These are phyloP conservation scores for Solanum sejunctum DNA, from an alignment of 257 asterid species.

Conservation along the genomic window DNA sequence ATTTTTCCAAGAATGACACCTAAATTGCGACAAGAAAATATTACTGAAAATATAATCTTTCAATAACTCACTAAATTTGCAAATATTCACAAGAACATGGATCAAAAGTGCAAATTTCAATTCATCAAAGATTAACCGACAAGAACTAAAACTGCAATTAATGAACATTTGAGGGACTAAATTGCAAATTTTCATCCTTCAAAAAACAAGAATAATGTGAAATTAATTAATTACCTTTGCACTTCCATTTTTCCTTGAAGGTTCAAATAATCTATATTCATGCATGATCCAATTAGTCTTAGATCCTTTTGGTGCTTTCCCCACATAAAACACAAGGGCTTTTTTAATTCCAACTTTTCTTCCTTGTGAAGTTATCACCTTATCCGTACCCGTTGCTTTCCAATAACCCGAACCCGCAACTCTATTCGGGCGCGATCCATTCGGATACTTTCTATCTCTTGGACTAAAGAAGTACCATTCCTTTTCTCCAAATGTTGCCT, in stretches of 20 bases:
- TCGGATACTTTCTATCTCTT: constrained; percentile 75
- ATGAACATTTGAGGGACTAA: background rate
- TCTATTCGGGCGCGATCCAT: constrained; percentile 79
- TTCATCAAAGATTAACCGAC: background rate
- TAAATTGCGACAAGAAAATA: too few relatives aligned
- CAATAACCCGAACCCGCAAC: constrained; percentile 88
- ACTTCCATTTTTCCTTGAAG: constrained; percentile 39
- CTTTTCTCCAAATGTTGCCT: constrained; percentile 73
- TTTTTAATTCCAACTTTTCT: constrained; percentile 77
- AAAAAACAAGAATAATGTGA: too few relatives aligned
- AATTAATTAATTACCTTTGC: constrained; percentile 23
- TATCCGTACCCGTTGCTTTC: constrained; percentile 92
- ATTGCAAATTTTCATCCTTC: background rate
- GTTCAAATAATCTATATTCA: constrained; percentile 53
- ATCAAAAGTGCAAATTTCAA: background rate
- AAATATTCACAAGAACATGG: background rate
- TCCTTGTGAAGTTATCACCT: constrained; percentile 46
- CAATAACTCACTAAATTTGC: background rate
- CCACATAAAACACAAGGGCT: constrained; percentile 77
- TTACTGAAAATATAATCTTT: too few relatives aligned
- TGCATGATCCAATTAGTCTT: constrained; percentile 96
- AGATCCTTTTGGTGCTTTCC: constrained; percentile 87
- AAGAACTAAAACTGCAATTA: background rate
- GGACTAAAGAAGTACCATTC: constrained; percentile 95
- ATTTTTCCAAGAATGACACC: too few relatives aligned